Evolutionary conservation across 2,329 filamentous ascomycete species (phyloP), one percentile per base, ranked within the genome.

Genomic region (Mycosphaerelloides madeirae): DNA sequence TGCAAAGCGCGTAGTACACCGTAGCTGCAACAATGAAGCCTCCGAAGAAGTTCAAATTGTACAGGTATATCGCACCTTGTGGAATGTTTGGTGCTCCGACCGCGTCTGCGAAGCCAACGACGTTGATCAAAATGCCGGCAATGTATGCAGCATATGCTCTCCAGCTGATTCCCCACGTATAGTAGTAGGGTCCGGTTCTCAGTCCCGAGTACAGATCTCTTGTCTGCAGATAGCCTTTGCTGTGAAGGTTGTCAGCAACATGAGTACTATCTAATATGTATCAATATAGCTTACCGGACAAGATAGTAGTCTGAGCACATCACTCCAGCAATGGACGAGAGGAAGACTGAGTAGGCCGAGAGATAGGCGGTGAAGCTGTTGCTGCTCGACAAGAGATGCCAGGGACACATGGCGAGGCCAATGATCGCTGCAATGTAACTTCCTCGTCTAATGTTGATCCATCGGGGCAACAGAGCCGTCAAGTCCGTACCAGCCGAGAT

Each of bases 361-460:
- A 96, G 80, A 62, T 95, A 95, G 3, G 87, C 94, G 1, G 87
- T 93, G 71, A 95, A 95, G 67, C 84, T 82, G 72, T 91, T 95
- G 34, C 80, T 79, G 34, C 73, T 73, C 2, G 77, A 81, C 7
- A 95, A 78, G 0, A 95, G 77, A 48, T 86, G 85, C 79, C 84
- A 91, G 0, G 90, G 90, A 63, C 87, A 93, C 79, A 95, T 94
- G 50, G 81, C 84, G 11, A 95, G 73, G 43, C 87, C 88, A 43
- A 95, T 73, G 1, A 76, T 65, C 0, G 89, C 89, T 60, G 87
- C 94, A 51, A 95, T 78, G 64, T 94, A 95, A 11, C 87, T 85
- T 43, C 89, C 89, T 9, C 90, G 84, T 42, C 89, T 83, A 58
- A 95, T 95, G 59, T 79, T 77, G 56, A 79, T 63, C 53, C 69